phyloP scores from a whole-genome alignment of 1,284 basidiomycete species.

The Termitomyces sp. region DNA sequence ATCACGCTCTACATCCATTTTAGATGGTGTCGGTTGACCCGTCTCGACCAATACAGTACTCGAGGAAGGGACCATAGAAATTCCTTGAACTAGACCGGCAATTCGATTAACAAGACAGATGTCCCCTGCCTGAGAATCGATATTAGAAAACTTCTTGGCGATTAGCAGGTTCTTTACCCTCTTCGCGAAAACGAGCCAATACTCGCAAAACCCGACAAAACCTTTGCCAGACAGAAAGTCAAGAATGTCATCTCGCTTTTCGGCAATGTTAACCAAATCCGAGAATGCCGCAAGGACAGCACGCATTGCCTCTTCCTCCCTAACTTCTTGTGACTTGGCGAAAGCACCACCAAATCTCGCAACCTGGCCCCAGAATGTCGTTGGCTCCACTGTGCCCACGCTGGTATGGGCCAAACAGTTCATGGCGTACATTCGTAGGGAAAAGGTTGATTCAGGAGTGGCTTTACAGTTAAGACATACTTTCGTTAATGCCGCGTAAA shows the following conservation, averaged over 20 bases:
- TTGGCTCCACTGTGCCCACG: slow-evolving; percentile 38
- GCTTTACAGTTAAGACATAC: slow-evolving; percentile 28
- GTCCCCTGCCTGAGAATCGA: slow-evolving; percentile 41
- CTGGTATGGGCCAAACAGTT: slow-evolving; percentile 41
- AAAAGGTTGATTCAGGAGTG: slow-evolving; percentile 34
- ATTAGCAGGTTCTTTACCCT: slow-evolving; percentile 28
- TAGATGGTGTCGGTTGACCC: neutral
- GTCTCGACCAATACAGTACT: neutral
- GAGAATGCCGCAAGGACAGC: slow-evolving; percentile 39
- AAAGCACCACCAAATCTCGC: slow-evolving; percentile 46
- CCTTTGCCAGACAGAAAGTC: slow-evolving; percentile 43
- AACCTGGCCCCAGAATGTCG: slow-evolving; percentile 63
- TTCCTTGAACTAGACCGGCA: slow-evolving; percentile 34
- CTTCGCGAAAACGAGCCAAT: slow-evolving; percentile 52
- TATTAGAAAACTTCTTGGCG: neutral
- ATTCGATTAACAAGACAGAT: slow-evolving; percentile 46
- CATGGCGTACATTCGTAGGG: slow-evolving; percentile 45
- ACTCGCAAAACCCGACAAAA: slow-evolving; percentile 62
- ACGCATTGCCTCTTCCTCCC: slow-evolving; percentile 31
- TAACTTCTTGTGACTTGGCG: slow-evolving; percentile 31
- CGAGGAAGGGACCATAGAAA: slow-evolving; percentile 17
- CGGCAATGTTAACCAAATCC: slow-evolving; percentile 34
- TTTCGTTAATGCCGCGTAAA: slow-evolving; percentile 51
- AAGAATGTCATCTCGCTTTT: slow-evolving; percentile 31
- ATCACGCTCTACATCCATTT: slow-evolving; percentile 2